Evolutionary conservation across 108 stramenopile genomes (phyloP), one percentile per base, ranked within the genome.

Genomic region (Stephanodiscus minutulus): DNA sequence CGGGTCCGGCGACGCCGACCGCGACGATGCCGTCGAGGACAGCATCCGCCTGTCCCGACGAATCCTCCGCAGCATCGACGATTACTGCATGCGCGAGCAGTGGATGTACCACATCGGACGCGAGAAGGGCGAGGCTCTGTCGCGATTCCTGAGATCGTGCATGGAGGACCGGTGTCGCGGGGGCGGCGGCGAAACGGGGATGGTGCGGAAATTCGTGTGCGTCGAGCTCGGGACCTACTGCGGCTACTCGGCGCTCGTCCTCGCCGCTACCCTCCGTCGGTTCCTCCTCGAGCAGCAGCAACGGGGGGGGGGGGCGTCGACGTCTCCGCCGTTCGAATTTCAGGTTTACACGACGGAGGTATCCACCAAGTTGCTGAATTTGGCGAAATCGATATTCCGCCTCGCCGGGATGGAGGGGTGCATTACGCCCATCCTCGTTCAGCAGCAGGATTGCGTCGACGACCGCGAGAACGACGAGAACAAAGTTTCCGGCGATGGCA

Each of bases 31-130:
- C 1, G 65, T n/a, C 21, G 17, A 46, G 1, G 55, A 56, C 6
- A 50, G 46, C 55, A 64, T 18, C 21, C 73, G 17, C 28, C 18
- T 36, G 15, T 72, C 61, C 10, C 27, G 47, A 29, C 33, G 43
- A 28, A 87, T 90, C 37, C 56, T 92, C 29, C 48, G 70, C 22
- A 66, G 76, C 11, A 67, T 94, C 17, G 96, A 96, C 62, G 61
- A 76, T 28, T 96, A 88, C 70, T 94, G 92, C 76, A 46, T 82
- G 24, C 39, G 59, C 5, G 68, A 91, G 46, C 93, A 96, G 68
- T 96, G 96, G 96, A 94, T 94, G 96, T 94, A 92, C 90, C 89
- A 94, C 63, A 76, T 96, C 60, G 96, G 96, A 28, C 68, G 76
- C 12, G 82, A 89, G 66, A 96, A 96, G 77, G 88, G 85, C 10